Percentiles rank a stretch among this genome's conserved stretches.
Evolutionary conservation across 2,329 filamentous ascomycete species (phyloP).

Genomic region (Magnaporthiopsis incrustans): DNA sequence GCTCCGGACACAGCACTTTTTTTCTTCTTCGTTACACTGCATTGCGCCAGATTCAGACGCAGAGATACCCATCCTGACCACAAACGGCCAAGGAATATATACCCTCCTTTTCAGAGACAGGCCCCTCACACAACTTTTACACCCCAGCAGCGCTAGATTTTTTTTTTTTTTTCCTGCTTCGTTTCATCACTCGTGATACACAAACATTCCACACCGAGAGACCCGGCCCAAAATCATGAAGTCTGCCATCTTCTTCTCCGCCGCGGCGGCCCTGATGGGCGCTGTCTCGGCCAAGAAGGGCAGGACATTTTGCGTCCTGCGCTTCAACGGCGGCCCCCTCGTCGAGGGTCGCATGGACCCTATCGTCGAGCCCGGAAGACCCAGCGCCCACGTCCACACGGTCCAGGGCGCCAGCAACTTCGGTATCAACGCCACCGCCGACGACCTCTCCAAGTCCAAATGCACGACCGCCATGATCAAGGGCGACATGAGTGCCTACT

Average conservation of each 20-base stretch:
- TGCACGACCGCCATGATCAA: constrained; percentile 65
- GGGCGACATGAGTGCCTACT: constrained; percentile 68
- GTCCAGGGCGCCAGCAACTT: constrained; percentile 66
- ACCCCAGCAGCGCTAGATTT: background rate
- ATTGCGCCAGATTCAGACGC: background rate
- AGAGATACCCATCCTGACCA: background rate
- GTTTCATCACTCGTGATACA: background rate
- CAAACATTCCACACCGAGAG: background rate
- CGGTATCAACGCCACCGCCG: constrained; percentile 50
- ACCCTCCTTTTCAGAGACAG: background rate
- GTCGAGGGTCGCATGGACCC: constrained; percentile 57
- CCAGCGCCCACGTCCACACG: constrained; percentile 59
- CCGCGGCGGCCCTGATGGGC: constrained; percentile 30
- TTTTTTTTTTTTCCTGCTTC: background rate
- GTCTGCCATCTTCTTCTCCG: constrained; percentile 12
- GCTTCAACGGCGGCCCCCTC: constrained; percentile 59
- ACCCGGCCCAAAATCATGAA: background rate
- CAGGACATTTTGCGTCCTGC: constrained; percentile 59
- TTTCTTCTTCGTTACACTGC: background rate
- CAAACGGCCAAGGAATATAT: background rate
- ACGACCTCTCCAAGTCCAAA: constrained; percentile 48
- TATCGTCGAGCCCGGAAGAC: constrained; percentile 53
- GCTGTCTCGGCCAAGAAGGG: constrained; percentile 32
- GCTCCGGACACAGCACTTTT: constrained; percentile 4
- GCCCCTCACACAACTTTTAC: too few relatives aligned